Evolutionary conservation across 805 yeast genomes (phyloP).

Genomic region (Pichia manshurica): DNA sequence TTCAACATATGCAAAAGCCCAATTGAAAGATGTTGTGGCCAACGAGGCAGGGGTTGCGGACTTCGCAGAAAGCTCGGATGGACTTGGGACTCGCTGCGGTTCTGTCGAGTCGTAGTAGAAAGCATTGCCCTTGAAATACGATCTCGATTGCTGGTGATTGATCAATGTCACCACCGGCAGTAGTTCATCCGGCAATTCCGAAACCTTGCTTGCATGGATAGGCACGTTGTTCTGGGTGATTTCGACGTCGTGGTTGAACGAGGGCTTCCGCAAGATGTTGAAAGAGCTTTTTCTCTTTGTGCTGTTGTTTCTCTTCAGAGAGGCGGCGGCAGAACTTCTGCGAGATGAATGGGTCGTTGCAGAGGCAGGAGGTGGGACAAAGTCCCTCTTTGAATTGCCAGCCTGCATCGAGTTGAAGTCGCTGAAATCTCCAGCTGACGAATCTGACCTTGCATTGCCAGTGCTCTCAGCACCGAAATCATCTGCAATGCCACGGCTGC

Average conservation of each 20-base stretch:
- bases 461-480: no score
- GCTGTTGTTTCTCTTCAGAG: no score
- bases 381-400: neutral
- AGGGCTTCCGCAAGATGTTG: conserved; percentile 4
- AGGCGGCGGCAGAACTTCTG: neutral
- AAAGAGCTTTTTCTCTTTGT: conserved; percentile 1
- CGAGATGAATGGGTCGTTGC: neutral
- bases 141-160: conserved; percentile 62
- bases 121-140: conserved; percentile 34
- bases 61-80: neutral
- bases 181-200: conserved; percentile 52
- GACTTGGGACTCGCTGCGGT: neutral
- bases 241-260: conserved; percentile 3
- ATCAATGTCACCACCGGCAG: conserved; percentile 66
- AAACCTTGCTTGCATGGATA: neutral
- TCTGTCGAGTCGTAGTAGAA: conserved; percentile 10
- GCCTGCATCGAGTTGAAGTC: no score
- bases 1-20: conserved; percentile 26
- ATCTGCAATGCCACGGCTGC: no score
- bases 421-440: no score
- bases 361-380: neutral
- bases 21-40: conserved; percentile 11
- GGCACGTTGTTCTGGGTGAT: neutral
- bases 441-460: no score
- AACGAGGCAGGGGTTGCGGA: neutral